Evolutionary conservation across 73 alveolate genomes (phyloP).

Genomic region (Tetrahymena malaccensis): DNA sequence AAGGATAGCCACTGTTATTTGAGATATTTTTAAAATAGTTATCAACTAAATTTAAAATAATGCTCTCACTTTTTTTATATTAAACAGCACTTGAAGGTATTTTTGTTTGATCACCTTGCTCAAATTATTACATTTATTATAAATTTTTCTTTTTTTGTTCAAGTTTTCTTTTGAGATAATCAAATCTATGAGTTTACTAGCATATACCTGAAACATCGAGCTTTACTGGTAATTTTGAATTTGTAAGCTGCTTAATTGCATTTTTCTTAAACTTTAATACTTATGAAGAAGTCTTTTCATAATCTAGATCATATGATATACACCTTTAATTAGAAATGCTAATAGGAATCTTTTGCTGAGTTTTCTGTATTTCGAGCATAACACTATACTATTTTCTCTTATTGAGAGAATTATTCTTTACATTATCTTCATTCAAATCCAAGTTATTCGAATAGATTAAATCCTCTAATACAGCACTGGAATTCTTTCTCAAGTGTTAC

Average conservation of each 20-base stretch:
- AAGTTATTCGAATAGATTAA: not conserved
- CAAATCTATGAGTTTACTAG: not conserved
- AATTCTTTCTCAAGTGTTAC: not conserved
- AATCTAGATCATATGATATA: not conserved
- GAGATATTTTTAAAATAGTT: not conserved
- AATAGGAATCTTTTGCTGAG: not conserved
- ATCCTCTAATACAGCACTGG: not conserved
- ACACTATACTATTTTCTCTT: not conserved
- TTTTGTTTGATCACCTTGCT: not conserved
- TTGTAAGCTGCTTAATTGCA: not conserved
- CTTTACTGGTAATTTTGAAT: not conserved
- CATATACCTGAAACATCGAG: not conserved
- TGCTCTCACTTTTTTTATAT: not conserved
- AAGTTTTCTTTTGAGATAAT: not conserved
- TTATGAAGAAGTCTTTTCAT: not conserved
- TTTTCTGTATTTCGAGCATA: not conserved
- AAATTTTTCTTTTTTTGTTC: not conserved
- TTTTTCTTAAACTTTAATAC: not conserved
- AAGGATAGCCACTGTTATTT: not conserved
- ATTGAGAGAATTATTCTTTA: not conserved
- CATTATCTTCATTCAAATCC: not conserved
- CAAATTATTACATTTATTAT: not conserved
- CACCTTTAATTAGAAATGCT: not conserved
- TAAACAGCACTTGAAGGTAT: not conserved
- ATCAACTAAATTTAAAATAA: not conserved